Base-by-base conservation (phyloP, 2,329 filamentous ascomycete species). In the Akanthomyces lecanii region DNA sequence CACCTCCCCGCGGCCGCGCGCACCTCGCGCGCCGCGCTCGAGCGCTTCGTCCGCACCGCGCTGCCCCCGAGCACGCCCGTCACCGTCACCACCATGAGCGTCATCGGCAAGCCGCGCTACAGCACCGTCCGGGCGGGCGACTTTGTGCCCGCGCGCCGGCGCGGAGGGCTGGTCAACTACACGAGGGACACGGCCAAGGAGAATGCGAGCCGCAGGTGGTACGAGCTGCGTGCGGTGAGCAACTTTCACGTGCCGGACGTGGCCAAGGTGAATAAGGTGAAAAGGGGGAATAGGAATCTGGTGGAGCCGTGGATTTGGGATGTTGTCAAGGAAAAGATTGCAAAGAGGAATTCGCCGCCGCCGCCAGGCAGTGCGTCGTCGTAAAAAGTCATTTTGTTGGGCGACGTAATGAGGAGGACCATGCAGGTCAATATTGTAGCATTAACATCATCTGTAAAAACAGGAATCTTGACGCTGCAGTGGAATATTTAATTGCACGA, bases 1-100 rank as follows among this genome's bases (percentile, higher is more conserved):
- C 82, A 84, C 25, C 79, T 93, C 1, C 91, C 91, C 0, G 72
- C 79, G 0, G 83, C 82, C 67, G 89, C 89, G 18, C 85, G 89
- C 51, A 74, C 79, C 45, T 89, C 87, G 0, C 82, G 82, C 40
- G 76, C 82, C 33, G 74, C 81, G 56, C 77, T 89, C 25, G 75
- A 81, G 63, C 79, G 81, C 61, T 88, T 83, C 70, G 75, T 83
- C 38, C 74, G 70, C 53, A 70, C 72, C 33, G 73, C 83, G 2
- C 80, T 84, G 1, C 74, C 79, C 4, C 75, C 80, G 4, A 69
- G 76, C 12, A 75, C 77, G 6, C 76, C 73, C 56, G 73, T 86
- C 18, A 79, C 82, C 60, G 68, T 86, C 64, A 83, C 82, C 44
- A 85, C 82, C 59, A 82, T 86, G 77, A 83, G 79, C 69, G 69